A percentile compares a stretch with the other conserved stretches of the same genome.
Evolutionary conservation across 2,329 filamentous ascomycete species (phyloP).

Genomic region (Seiridium cupressi): DNA sequence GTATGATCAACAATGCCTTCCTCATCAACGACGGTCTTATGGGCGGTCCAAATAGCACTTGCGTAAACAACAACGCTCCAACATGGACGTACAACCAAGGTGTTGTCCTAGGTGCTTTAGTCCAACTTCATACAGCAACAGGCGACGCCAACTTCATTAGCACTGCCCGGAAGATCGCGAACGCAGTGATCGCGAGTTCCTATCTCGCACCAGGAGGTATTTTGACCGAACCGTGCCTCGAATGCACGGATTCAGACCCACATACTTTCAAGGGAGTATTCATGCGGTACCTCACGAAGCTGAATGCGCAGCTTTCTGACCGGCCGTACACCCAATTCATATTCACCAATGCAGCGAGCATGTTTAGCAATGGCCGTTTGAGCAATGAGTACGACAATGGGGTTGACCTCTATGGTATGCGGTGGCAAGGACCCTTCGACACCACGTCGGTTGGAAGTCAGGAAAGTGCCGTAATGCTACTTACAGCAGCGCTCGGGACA

Average conservation of each 20-base stretch:
- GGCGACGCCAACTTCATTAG: constrained; percentile 18
- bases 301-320: constrained; percentile 44
- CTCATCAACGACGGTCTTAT: constrained; percentile 44
- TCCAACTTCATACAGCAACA: constrained; percentile 46
- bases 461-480: constrained; percentile 50
- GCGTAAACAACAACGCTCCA: constrained; percentile 25
- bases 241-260: constrained; percentile 29
- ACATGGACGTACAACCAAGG: constrained; percentile 57
- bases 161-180: constrained; percentile 22
- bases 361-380: constrained; percentile 49
- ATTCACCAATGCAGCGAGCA: constrained; percentile 46
- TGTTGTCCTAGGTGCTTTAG: constrained; percentile 56
- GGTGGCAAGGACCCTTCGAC: constrained; percentile 52
- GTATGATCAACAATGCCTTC: constrained; percentile 36
- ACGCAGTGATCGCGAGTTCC: constrained; percentile 29
- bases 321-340: constrained; percentile 44
- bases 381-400: constrained; percentile 23
- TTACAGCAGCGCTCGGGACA: constrained; percentile 43
- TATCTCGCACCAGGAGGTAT: constrained; percentile 35
- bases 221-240: constrained; percentile 39
- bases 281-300: constrained; percentile 49
- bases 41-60: constrained; percentile 15
- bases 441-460: constrained; percentile 47
- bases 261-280: constrained; percentile 65
- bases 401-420: constrained; percentile 38